Percentiles rank a stretch among this genome's conserved stretches.
phyloP scores from a whole-genome alignment of 2,329 filamentous ascomycete genomes.

The Paramyrothecium roridum region DNA sequence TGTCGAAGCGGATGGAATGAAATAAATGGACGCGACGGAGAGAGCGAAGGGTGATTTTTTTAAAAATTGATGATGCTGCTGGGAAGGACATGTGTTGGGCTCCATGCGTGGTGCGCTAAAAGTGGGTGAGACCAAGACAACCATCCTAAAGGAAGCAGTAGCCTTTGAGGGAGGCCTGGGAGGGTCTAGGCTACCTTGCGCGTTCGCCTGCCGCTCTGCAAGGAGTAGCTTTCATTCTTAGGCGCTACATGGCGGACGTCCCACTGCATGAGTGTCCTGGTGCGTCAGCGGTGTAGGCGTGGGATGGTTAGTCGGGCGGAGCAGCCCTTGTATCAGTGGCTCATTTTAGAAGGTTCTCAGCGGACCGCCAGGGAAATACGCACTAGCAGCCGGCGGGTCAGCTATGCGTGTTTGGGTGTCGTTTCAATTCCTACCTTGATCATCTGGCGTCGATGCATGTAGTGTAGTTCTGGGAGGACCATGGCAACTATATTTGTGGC shows the following conservation, averaged over 20 bases:
- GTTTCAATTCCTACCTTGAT: not conserved
- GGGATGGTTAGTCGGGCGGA: not conserved
- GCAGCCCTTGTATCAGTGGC: not conserved
- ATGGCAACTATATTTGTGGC: no score
- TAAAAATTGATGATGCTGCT: not conserved
- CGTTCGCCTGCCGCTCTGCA: not conserved
- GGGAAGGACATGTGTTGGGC: not conserved
- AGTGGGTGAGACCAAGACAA: not conserved
- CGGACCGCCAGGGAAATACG: not conserved
- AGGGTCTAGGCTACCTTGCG: not conserved
- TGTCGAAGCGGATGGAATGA: not conserved
- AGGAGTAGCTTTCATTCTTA: no score
- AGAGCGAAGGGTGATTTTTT: no score
- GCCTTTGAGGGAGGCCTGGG: not conserved
- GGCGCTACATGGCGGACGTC: not conserved
- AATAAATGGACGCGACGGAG: no score
- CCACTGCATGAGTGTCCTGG: not conserved
- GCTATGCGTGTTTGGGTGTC: not conserved
- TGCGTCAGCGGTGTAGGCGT: not conserved
- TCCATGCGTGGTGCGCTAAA: no score
- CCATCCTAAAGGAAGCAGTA: not conserved
- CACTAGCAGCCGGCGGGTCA: not conserved
- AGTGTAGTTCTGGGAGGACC: not conserved
- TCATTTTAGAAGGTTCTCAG: not conserved
- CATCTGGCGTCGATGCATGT: not conserved